phyloP scores from a whole-genome alignment of 306 rosid genomes.

The Vigna nakashimae region DNA sequence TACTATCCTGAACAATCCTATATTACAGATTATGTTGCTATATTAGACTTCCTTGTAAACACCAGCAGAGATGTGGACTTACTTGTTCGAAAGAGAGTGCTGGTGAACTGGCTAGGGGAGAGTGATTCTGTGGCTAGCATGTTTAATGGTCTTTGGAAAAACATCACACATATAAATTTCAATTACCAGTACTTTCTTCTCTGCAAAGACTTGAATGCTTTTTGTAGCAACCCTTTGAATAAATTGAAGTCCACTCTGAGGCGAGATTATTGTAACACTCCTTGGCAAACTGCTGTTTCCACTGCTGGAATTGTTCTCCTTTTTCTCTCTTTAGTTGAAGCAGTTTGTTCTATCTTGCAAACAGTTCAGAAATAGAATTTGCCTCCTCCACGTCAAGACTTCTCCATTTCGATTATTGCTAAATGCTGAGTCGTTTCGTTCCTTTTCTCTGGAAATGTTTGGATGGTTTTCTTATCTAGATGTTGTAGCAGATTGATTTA shows the following conservation, averaged over 20 bases:
- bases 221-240: constrained; percentile 32
- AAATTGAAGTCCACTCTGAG: constrained; percentile 38
- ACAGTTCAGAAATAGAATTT: background rate
- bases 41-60: constrained; percentile 45
- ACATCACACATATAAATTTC: background rate
- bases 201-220: constrained; percentile 33
- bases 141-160: constrained; percentile 40
- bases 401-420: background rate
- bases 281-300: constrained; percentile 46
- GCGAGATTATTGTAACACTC: constrained; percentile 47
- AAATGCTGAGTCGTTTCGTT: background rate
- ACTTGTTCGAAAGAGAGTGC: constrained; percentile 30
- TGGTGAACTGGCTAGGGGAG: constrained; percentile 42
- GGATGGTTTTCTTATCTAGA: background rate
- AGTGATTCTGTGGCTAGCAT: constrained; percentile 42
- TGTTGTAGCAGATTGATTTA: background rate
- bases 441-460: too few relatives aligned
- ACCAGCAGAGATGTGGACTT: constrained; percentile 44
- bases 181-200: constrained; percentile 7
- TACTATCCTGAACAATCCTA: constrained; percentile 30
- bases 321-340: constrained; percentile 39
- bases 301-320: constrained; percentile 38
- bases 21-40: constrained; percentile 39
- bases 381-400: background rate
- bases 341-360: constrained; percentile 49